Conservation (phyloP, 371 early-diverging fungal species). For the Mortierella sp. region DNA sequence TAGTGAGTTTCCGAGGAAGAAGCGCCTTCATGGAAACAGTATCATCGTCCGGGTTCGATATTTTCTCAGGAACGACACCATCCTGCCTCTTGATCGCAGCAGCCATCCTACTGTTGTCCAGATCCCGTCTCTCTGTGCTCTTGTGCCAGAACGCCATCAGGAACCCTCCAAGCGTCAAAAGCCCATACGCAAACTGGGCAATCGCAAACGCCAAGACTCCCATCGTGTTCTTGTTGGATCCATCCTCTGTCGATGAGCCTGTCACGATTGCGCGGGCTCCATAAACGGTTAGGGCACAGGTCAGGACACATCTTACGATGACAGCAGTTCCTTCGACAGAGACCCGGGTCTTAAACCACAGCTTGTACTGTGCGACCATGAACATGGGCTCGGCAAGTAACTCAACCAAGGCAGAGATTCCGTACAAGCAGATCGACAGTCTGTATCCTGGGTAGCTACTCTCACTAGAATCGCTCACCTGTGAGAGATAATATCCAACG, state of each 20-base stretch:
- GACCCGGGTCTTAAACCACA: conserved; percentile 86
- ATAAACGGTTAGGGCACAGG: conserved; percentile 73
- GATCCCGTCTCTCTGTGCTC: conserved; percentile 51
- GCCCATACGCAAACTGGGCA: conserved; percentile 80
- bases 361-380: conserved; percentile 77
- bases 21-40: conserved; percentile 41
- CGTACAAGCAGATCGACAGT: conserved; percentile 73
- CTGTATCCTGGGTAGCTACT: conserved; percentile 62
- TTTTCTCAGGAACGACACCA: conserved; percentile 1
- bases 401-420: conserved; percentile 82
- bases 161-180: conserved; percentile 72
- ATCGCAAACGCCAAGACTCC: conserved; percentile 84
- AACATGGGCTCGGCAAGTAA: conserved; percentile 88
- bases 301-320: conserved; percentile 77
- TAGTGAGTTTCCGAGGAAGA: conserved; percentile 60
- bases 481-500: conserved; percentile 66
- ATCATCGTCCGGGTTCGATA: conserved; percentile 7
- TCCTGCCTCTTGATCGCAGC: conserved; percentile 21
- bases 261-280: conserved; percentile 52
- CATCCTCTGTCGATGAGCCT: not conserved
- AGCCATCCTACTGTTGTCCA: conserved; percentile 19
- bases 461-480: conserved; percentile 54
- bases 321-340: conserved; percentile 87
- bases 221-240: conserved; percentile 58
- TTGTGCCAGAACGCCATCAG: conserved; percentile 62